phyloP scores from a whole-genome alignment of 2,329 filamentous ascomycete species.

The Aspergillus fumigatiaffinis region DNA sequence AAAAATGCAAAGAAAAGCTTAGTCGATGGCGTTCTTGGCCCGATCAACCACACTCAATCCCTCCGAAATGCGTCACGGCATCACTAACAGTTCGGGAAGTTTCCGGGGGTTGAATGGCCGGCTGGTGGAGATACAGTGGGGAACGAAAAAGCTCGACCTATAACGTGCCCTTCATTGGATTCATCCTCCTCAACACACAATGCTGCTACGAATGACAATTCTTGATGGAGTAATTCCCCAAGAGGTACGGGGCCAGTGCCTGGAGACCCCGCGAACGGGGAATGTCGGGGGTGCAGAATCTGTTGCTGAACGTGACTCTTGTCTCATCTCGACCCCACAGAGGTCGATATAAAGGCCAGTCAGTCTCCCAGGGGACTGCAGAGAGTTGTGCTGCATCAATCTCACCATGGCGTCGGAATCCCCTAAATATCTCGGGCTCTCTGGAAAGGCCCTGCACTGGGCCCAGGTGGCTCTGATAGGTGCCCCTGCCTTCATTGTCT shows the following conservation, averaged over 20 bases:
- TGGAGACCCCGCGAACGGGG: not conserved
- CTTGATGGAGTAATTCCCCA: not conserved
- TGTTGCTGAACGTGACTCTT: not conserved
- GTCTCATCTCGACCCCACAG: not conserved
- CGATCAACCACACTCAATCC: not conserved
- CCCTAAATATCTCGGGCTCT: not conserved
- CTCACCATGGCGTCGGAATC: not conserved
- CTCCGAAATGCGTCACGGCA: not conserved
- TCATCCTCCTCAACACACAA: not conserved
- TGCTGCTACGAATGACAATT: not conserved
- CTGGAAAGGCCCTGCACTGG: conserved; percentile 11
- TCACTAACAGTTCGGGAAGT: not conserved
- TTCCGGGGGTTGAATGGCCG: not conserved
- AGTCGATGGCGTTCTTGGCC: not conserved
- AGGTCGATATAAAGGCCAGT: not conserved
- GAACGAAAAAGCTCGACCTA: not conserved
- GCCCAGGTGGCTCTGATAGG: conserved; percentile 20
- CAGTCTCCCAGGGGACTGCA: not conserved
- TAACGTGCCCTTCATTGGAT: not conserved
- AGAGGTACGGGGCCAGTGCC: not conserved
- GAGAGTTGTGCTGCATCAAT: not conserved
- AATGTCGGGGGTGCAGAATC: not conserved
- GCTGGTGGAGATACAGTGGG: not conserved
- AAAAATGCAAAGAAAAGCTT: not conserved
- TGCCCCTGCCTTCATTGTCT: conserved; percentile 22